phyloP scores from a whole-genome alignment of 2,329 filamentous ascomycete species.

The Ophiostoma pallidulum region DNA sequence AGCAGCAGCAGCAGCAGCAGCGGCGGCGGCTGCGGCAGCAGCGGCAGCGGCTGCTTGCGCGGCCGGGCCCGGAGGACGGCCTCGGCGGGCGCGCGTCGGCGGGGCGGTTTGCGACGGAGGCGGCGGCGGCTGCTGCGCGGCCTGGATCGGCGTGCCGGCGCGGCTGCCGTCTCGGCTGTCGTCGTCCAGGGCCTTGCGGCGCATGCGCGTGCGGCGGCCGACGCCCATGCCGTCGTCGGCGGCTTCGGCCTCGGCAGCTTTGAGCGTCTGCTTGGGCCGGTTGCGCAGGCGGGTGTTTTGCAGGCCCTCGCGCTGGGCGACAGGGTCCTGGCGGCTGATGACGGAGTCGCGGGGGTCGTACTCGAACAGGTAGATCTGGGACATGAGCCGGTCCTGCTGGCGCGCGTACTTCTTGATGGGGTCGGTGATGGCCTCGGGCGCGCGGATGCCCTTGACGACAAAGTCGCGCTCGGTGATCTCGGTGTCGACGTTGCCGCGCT shows the following conservation, averaged over 20 bases:
- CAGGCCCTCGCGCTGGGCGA: constrained; percentile 45
- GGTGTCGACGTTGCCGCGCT: constrained; percentile 34
- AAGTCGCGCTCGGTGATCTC: constrained; percentile 42
- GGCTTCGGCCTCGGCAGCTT: constrained; percentile 43
- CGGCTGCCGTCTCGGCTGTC: constrained; percentile 42
- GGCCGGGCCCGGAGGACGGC: too few species aligned
- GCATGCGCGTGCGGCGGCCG: constrained; percentile 42
- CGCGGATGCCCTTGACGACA: constrained; percentile 43
- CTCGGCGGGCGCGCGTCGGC: too few species aligned
- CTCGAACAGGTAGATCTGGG: constrained; percentile 50
- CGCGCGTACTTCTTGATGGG: constrained; percentile 36
- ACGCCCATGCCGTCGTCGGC: constrained; percentile 33
- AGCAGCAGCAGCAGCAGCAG: constrained; percentile 14
- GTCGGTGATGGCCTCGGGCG: constrained; percentile 34
- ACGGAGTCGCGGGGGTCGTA: constrained; percentile 49
- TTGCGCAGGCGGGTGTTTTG: constrained; percentile 47
- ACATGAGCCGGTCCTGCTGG: constrained; percentile 48
- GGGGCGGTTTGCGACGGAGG: too few species aligned
- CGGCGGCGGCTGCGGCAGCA: constrained; percentile 20
- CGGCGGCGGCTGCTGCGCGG: too few species aligned
- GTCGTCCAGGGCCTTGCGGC: constrained; percentile 43
- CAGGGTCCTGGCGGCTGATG: constrained; percentile 50
- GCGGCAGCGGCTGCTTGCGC: constrained; percentile 26
- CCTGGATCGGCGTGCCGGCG: constrained; percentile 38
- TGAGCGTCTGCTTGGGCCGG: constrained; percentile 47